A percentile compares a stretch with the other conserved stretches of the same genome.
Conservation (phyloP, 768 basidiomycete species). For the Candolleomyces eurysporus region DNA sequence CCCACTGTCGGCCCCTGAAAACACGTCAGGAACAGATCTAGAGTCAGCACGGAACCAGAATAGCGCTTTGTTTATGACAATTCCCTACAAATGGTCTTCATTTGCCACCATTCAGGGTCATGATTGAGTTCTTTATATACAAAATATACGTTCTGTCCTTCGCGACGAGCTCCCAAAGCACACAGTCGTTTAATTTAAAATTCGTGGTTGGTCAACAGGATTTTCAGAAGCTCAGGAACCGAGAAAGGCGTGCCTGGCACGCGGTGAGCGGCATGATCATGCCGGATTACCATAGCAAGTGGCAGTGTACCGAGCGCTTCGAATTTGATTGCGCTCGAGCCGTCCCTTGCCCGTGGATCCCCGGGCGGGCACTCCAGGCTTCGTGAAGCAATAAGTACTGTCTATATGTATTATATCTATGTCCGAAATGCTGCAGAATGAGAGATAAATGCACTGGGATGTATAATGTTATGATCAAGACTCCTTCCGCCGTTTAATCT, state of each 20-base stretch:
- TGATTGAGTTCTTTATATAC: background rate
- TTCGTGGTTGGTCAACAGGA: background rate
- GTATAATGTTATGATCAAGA: background rate
- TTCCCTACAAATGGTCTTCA: no score
- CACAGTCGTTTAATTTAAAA: no score
- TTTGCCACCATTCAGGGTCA: no score
- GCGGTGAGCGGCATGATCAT: no score
- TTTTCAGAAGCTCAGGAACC: slow-evolving; percentile 7
- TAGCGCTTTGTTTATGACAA: no score
- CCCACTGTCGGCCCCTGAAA: background rate
- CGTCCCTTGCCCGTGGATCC: no score
- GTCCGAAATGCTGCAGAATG: background rate
- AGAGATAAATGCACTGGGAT: background rate
- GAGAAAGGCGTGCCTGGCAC: slow-evolving; percentile 1
- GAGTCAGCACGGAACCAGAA: no score
- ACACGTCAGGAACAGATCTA: background rate
- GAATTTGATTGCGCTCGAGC: no score
- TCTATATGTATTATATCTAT: background rate
- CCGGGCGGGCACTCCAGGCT: no score
- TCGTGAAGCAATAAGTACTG: background rate
- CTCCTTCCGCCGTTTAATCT: slow-evolving; percentile 5
- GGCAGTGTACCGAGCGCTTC: no score
- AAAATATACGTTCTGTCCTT: background rate
- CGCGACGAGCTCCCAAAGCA: background rate
- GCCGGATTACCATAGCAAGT: no score